Conservation (phyloP, 2,329 filamentous ascomycete genomes). For the Incumbomyces delicatus region DNA sequence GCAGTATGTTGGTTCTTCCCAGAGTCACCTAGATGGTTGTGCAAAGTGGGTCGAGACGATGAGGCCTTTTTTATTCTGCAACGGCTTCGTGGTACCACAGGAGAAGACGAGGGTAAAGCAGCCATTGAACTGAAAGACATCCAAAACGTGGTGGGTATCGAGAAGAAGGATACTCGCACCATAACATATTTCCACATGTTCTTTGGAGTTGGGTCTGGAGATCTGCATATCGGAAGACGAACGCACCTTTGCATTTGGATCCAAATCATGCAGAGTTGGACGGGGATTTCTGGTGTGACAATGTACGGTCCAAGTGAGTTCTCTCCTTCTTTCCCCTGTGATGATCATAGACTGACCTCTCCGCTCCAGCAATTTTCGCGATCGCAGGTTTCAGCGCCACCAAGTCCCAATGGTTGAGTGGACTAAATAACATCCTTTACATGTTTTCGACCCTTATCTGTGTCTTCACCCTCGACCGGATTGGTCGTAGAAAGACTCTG, state of each 20-base stretch:
- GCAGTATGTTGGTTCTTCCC: slow-evolving; percentile 55
- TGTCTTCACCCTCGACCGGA: slow-evolving; percentile 59
- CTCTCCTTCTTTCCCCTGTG: too few species aligned
- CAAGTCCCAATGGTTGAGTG: slow-evolving; percentile 45
- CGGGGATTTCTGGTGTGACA: slow-evolving; percentile 49
- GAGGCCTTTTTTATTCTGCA: slow-evolving; percentile 58
- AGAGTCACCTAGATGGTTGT: slow-evolving; percentile 58
- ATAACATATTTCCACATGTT: slow-evolving; percentile 55
- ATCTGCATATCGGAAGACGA: slow-evolving; percentile 56
- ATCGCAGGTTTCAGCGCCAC: slow-evolving; percentile 47
- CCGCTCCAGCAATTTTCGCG: slow-evolving; percentile 49
- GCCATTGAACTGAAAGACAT: slow-evolving; percentile 62
- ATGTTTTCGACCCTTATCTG: slow-evolving; percentile 54
- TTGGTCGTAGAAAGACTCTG: slow-evolving; percentile 58
- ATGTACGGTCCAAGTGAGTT: too few species aligned
- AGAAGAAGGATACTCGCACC: slow-evolving; percentile 44
- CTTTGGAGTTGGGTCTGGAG: slow-evolving; percentile 54
- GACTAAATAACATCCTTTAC: slow-evolving; percentile 47
- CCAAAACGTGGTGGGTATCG: slow-evolving; percentile 50
- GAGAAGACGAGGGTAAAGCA: slow-evolving; percentile 43
- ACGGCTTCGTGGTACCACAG: slow-evolving; percentile 51
- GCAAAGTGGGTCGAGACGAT: slow-evolving; percentile 55
- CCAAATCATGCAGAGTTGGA: slow-evolving; percentile 62
- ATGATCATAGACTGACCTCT: slow-evolving; percentile 51
- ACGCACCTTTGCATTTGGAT: slow-evolving; percentile 63